Base-by-base conservation (phyloP, 495 filamentous ascomycete genomes). In the Talaromyces ruber region DNA sequence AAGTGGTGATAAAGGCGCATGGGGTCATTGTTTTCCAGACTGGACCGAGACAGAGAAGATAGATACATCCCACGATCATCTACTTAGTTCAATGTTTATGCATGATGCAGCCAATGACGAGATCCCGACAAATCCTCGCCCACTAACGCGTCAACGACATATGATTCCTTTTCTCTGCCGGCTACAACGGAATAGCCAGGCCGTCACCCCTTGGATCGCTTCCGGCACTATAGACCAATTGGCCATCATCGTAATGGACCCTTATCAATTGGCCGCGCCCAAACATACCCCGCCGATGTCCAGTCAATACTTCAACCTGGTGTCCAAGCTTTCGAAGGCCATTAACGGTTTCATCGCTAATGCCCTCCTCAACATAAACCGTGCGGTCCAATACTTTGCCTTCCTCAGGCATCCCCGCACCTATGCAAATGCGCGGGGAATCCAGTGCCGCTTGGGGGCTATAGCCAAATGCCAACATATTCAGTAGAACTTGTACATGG, bases 141-240 rank as follows among this genome's bases (percentile, higher is more conserved):
- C 3, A 28, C 51, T 28, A 26, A 25, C 7, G 47, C 18, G 21
- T 52, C 47, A 24, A 22, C 22, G 51, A 47, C n/a, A 14, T 54
- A 18, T 32, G 53, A 14, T 14, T n/a, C 34, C 14, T 25, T 18
- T 18, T 21, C 16, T 21, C 16, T 21, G 6, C 16, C 29, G 26
- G 24, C 43, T 58, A 59, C 26, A 74, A 45, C 37, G 91, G 91
- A 68, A 86, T 82, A 11, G 91, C 92, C 63, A 82, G 86, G 30
- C 94, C 93, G 79, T 98, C 94, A 2, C 92, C 94, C 58, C 95
- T 82, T 56, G 80, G 79, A 82, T 98, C 94, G 74, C 91, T 96
- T 21, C 91, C 94, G 2, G 84, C 93, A 65, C 86, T 91, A 78
- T 86, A 96, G 11, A 98, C 83, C 52, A 82, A 74, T 53, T 76